Evolutionary conservation across 257 asterid species (phyloP).

Genomic region (Gentiana straminea): DNA sequence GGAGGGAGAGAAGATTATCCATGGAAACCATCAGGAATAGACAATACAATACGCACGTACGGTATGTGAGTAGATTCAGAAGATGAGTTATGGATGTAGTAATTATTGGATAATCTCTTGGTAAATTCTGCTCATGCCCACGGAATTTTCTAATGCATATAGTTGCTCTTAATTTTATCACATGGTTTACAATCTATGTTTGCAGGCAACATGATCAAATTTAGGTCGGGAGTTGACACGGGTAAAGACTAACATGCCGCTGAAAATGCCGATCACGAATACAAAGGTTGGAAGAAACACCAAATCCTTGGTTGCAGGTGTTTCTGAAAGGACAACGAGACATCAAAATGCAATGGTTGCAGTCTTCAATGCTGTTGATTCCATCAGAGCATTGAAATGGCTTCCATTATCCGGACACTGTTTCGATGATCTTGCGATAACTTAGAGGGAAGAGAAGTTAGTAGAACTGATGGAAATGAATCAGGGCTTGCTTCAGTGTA

Average conservation of each 20-base stretch:
- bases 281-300: slow-evolving; percentile 92
- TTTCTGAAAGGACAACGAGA: slow-evolving; percentile 64
- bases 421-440: slow-evolving; percentile 77
- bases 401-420: slow-evolving; percentile 65
- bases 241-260: slow-evolving; percentile 83
- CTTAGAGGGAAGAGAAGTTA: slow-evolving; percentile 82
- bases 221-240: slow-evolving; percentile 74
- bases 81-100: neutral
- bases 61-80: slow-evolving; percentile 39
- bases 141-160: no score
- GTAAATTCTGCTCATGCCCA: no score
- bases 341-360: slow-evolving; percentile 75
- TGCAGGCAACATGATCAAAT: slow-evolving; percentile 90
- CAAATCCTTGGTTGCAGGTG: slow-evolving; percentile 70
- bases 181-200: slow-evolving; percentile 1
- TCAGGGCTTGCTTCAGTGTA: slow-evolving; percentile 89
- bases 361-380: slow-evolving; percentile 76
- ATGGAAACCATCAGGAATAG: slow-evolving; percentile 98
- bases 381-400: slow-evolving; percentile 84
- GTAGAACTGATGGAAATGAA: slow-evolving; percentile 90
- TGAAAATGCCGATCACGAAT: slow-evolving; percentile 88
- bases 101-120: no score
- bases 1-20: slow-evolving; percentile 92
- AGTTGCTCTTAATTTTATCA: no score
- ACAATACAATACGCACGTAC: slow-evolving; percentile 92